Base-by-base conservation (phyloP, 116 monocot species). In the Posidonia oceanica region DNA sequence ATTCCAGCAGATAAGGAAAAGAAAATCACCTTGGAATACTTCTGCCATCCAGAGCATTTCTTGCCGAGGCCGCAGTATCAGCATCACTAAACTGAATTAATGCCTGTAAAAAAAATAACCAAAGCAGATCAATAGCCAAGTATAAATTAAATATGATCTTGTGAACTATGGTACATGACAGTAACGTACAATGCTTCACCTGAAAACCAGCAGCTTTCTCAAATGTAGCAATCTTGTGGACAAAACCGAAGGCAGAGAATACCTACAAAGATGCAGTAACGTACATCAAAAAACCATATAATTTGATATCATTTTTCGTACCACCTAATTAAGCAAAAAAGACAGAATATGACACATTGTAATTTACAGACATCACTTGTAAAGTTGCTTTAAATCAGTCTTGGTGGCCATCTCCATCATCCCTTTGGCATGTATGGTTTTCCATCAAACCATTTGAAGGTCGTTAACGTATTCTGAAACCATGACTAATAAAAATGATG, bases 181-280 rank as follows among this genome's bases (percentile, higher is more conserved):
- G 18, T 58, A 76, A 11, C 14, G 73, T 3, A 52, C 17, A 72
- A 77, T 63, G 52, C 41, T 37, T 53, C 23, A 94, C 94, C 91
- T 95, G 95, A 80, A 95, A 95, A 59, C 95, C 95, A 72, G 95
- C 95, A 74, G 95, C 83, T 75, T 95, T 95, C 64, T 95, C 95
- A 77, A 95, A 95, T 12, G 95, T 95, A 23, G 95, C 91, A 64
- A 95, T 91, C 51, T 95, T 95, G 81, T 91, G 91, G 4, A 95
- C 95, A 83, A 88, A 91, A 12, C 95, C 95, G 83, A 95, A 95
- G 36, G 95, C 91, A 65, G 90, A 94, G 73, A 94, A 94, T 15
- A 94, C 94, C 94, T 94, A 55, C 69, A 69, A 54, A 67, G n/a
- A 51, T 36, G 3, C 7, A 7, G 48, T 48, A 48, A 48, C 0